Base-by-base conservation (phyloP, 2,329 filamentous ascomycete species). In the Epicoccum sorghinum region DNA sequence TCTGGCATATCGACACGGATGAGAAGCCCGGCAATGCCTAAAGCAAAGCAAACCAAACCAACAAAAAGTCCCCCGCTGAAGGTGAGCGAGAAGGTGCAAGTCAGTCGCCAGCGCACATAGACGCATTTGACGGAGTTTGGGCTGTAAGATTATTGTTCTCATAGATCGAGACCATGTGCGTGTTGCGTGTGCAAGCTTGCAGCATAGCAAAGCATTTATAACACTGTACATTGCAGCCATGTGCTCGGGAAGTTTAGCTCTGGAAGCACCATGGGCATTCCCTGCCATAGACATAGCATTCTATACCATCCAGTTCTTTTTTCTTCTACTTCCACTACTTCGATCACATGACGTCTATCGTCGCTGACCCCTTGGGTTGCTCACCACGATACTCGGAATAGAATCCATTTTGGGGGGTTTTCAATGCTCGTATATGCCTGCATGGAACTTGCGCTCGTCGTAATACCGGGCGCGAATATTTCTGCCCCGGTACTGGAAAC, bases 1-100 rank as follows among this genome's bases (percentile, higher is more conserved):
- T 99, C 55, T 99, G 95, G 95, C 95, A 99, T 74, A 90, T 96
- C 68, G 95, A 99, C 75, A 99, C 95, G 2, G 86, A 93, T 52
- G 95, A 99, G 80, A 96, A 97, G 82, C 85, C 86, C 30, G 91
- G 92, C 30, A 98, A 98, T 73, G 78, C 77, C 10, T 69, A 49
- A 47, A 30, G 27, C 27, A 29, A 29, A 6, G 27, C 18, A 18
- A 18, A 18, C 2, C 18, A 18, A 18, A 18, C 18, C 18, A 18
- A 18, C 18, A 18, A 18, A 18, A 18, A 18, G 18, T 18, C 18
- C 18, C 18, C 18, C 18, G 18, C 18, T 18, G 18, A 18, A 18
- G 18, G 18, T 18, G 18, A 18, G 18, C 18, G 18, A 18, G 18
- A 18, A 18, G 18, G 18, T 18, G 18, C 18, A 18, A 18, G 18